Percentiles rank a stretch among this genome's conserved stretches.
Conservation (phyloP, 1,139 yeast genomes). For the Trichomonascaceae sp. region DNA sequence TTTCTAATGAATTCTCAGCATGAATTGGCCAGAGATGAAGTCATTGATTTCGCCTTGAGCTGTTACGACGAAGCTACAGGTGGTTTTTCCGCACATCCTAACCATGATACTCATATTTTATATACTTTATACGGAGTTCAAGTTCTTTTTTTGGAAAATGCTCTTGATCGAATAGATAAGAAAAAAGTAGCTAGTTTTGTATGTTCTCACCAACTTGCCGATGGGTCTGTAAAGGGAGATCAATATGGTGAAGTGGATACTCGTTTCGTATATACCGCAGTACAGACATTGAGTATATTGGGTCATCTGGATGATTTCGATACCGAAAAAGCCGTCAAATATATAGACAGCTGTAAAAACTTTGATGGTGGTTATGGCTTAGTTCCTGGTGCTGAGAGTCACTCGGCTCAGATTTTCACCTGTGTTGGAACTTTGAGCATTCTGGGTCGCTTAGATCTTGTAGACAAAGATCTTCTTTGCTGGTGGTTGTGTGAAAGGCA, state of each 20-base stretch:
- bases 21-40: slow-evolving; percentile 55
- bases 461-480: slow-evolving; percentile 45
- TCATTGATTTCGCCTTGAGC: slow-evolving; percentile 57
- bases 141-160: slow-evolving; percentile 60
- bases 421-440: slow-evolving; percentile 79
- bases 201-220: slow-evolving; percentile 54
- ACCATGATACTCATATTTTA: slow-evolving; percentile 85
- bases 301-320: slow-evolving; percentile 56
- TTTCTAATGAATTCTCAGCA: slow-evolving; percentile 51
- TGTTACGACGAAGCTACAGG: slow-evolving; percentile 56
- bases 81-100: slow-evolving; percentile 86
- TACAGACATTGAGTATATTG: slow-evolving; percentile 64
- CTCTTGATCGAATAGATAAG: slow-evolving; percentile 41
- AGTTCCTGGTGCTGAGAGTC: slow-evolving; percentile 92
- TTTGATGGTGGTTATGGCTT: slow-evolving; percentile 96
- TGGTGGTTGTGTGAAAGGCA: slow-evolving; percentile 94
- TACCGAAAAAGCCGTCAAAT: slow-evolving; percentile 59
- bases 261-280: slow-evolving; percentile 77
- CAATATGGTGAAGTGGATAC: slow-evolving; percentile 89
- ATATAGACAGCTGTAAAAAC: slow-evolving; percentile 66
- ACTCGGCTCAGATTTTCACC: slow-evolving; percentile 87
- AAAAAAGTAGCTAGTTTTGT: slow-evolving; percentile 38
- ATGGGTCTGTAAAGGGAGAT: slow-evolving; percentile 89
- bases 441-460: slow-evolving; percentile 49
- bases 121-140: slow-evolving; percentile 86